A percentile compares a stretch with the other conserved stretches of the same genome.
Conservation (phyloP, 176 grass and related monocot species). For the Tuctoria greenei region DNA sequence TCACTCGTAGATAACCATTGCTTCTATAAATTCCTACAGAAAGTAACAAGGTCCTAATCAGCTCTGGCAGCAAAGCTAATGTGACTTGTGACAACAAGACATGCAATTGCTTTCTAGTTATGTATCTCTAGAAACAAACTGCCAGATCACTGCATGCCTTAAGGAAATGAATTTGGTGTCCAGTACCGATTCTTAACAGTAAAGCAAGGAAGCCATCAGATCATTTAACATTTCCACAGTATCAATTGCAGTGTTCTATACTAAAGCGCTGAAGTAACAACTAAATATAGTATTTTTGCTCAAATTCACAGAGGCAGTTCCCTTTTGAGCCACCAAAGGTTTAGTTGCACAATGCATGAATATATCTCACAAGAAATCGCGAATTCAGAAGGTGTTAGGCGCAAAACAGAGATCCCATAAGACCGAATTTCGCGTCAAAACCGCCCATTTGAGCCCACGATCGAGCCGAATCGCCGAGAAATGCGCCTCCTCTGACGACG, state of each 20-base stretch:
- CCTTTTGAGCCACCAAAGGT: background rate
- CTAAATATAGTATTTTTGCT: slow-evolving; percentile 13
- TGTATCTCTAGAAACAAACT: background rate
- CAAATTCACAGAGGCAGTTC: background rate
- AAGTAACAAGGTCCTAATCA: slow-evolving; percentile 15
- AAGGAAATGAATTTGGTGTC: background rate
- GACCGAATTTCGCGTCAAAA: slow-evolving; percentile 1
- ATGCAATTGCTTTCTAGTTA: background rate
- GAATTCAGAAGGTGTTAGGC: slow-evolving; percentile 18
- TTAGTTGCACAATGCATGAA: background rate
- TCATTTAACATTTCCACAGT: background rate
- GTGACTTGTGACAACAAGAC: slow-evolving; percentile 17
- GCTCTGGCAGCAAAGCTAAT: background rate
- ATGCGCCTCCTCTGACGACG: slow-evolving; percentile 8
- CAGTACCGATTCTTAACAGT: background rate
- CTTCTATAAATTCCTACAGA: slow-evolving; percentile 81
- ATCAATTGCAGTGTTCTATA: background rate
- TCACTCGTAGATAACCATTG: slow-evolving; percentile 80
- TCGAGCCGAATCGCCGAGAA: slow-evolving; percentile 9
- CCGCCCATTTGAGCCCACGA: slow-evolving; percentile 16
- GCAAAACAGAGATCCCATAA: background rate
- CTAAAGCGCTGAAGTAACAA: background rate
- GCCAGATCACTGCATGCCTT: background rate
- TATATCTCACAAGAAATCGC: background rate
- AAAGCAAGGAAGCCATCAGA: background rate